Evolutionary conservation across 83 land plant species (phyloP), one percentile per base, ranked within the genome.

Genomic region (Diphasiastrum complanatum): DNA sequence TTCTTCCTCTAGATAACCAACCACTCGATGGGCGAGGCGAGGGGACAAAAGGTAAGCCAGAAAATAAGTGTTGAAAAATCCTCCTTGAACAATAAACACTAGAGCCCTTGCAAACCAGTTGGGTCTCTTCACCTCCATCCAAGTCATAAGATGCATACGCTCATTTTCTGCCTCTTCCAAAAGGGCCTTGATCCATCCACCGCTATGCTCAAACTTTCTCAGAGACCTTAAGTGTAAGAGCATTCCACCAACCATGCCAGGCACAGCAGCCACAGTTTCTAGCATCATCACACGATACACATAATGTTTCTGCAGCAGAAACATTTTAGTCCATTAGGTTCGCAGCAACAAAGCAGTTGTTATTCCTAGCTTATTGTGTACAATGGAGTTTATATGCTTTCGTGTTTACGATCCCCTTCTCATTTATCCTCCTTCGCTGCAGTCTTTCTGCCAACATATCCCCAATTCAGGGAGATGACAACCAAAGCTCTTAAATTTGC

Each of bases 181-280:
- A 52, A 92, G 69, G 18, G 88, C 85, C 47, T 83, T 85, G 47
- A 92, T 83, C 98, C 98, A 92, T 1, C 98, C 98, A 3, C 96
- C 98, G 51, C 96, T 92, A 46, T 88, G 95, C 73, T 92, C 77
- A 50, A 92, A 88, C 54, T 71, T 71, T 16, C 98, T 61, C 19
- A 92, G 81, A 2, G 98, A 92, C 38, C 53, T 79, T 8, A 66
- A 72, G 63, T 92, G 98, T 22, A 88, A 64, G 5, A 92, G 76
- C 87, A 92, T 71, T 18, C 96, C 98, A 30, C 84, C 95, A 2
- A 92, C 98, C 98, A 92, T 92, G 0, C 98, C 98, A n/a, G 98
- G 98, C 5, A 92, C 95, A 0, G 95, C 98, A 5, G 98, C 98
- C 51, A 92, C 98, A 0, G 98, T 92, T 65, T 92, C 98, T 40